phyloP scores from a whole-genome alignment of 2,329 filamentous ascomycete species.

The Pestalotiopsis sp. region DNA sequence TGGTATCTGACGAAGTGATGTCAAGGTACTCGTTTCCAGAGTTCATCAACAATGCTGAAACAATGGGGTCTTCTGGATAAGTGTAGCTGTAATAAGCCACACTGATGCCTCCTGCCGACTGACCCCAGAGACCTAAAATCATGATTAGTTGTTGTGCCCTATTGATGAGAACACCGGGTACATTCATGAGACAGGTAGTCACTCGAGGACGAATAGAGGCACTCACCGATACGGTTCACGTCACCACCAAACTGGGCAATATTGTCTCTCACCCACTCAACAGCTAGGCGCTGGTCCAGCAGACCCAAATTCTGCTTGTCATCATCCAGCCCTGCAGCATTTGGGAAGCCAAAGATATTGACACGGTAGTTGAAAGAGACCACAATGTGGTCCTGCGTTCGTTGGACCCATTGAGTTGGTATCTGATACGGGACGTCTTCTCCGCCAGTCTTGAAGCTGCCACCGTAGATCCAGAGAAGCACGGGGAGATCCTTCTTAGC shows the following conservation, averaged over 20 bases:
- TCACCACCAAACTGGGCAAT: slow-evolving; percentile 51
- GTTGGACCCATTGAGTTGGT: slow-evolving; percentile 24
- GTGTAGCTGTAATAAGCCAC: slow-evolving; percentile 46
- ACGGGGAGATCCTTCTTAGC: slow-evolving; percentile 25
- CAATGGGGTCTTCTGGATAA: slow-evolving; percentile 48
- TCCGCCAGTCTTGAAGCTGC: slow-evolving; percentile 27
- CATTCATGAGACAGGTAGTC: not conserved
- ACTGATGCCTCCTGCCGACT: slow-evolving; percentile 46
- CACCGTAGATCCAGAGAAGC: slow-evolving; percentile 27
- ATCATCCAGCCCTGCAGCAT: slow-evolving; percentile 26
- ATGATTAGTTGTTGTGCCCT: not conserved
- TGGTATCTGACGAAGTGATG: slow-evolving; percentile 24
- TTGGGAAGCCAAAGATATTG: slow-evolving; percentile 37
- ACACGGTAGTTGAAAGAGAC: slow-evolving; percentile 43
- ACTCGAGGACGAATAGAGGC: not conserved
- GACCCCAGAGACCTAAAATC: slow-evolving; percentile 37
- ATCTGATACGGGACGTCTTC: slow-evolving; percentile 17
- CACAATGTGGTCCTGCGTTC: slow-evolving; percentile 31
- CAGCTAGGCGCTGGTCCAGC: slow-evolving; percentile 50
- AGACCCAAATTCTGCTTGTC: slow-evolving; percentile 47
- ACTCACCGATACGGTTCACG: slow-evolving; percentile 35
- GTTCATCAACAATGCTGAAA: slow-evolving; percentile 41
- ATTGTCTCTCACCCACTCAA: slow-evolving; percentile 54
- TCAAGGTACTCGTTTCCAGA: slow-evolving; percentile 39
- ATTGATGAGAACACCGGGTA: not conserved